Percentiles rank a stretch among this genome's conserved stretches.
Conservation (phyloP, 148 eudicot species). For the Persicaria maculosa region DNA sequence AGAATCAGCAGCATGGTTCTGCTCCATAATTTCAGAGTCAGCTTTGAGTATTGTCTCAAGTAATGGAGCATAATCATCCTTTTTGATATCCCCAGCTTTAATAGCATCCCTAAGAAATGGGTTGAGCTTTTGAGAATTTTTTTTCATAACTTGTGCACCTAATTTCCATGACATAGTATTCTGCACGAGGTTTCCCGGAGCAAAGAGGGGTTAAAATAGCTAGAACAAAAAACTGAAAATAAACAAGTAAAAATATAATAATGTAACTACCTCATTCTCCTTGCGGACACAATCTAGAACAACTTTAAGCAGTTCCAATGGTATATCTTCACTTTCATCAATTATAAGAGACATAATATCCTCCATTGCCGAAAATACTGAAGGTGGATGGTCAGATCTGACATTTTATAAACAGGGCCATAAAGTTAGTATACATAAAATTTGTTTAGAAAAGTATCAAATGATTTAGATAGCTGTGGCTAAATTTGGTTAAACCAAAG, state of each 20-base stretch:
- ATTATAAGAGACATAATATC: constrained; percentile 59
- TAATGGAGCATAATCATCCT: constrained; percentile 55
- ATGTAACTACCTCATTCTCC: constrained; percentile 52
- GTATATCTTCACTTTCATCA: constrained; percentile 62
- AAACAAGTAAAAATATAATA: neutral
- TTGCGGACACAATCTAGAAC: constrained; percentile 51
- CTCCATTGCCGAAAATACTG: constrained; percentile 53
- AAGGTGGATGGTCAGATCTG: constrained; percentile 53
- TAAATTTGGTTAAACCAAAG: neutral
- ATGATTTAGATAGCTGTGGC: neutral
- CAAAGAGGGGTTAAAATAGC: constrained; percentile 3
- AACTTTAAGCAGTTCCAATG: constrained; percentile 47
- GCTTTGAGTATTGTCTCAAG: constrained; percentile 41
- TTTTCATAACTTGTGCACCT: constrained; percentile 46
- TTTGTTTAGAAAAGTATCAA: neutral
- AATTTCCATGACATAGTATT: constrained; percentile 35
- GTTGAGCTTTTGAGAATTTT: constrained; percentile 36
- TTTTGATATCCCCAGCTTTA: constrained; percentile 20
- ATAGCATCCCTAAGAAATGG: constrained; percentile 39
- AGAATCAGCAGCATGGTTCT: constrained; percentile 22
- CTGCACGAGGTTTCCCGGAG: constrained; percentile 24
- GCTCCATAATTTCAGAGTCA: constrained; percentile 15
- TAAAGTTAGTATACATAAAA: neutral
- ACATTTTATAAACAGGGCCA: neutral
- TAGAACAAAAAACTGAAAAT: neutral